phyloP scores from a whole-genome alignment of 805 yeast species.

The Sungouiella thailandica region DNA sequence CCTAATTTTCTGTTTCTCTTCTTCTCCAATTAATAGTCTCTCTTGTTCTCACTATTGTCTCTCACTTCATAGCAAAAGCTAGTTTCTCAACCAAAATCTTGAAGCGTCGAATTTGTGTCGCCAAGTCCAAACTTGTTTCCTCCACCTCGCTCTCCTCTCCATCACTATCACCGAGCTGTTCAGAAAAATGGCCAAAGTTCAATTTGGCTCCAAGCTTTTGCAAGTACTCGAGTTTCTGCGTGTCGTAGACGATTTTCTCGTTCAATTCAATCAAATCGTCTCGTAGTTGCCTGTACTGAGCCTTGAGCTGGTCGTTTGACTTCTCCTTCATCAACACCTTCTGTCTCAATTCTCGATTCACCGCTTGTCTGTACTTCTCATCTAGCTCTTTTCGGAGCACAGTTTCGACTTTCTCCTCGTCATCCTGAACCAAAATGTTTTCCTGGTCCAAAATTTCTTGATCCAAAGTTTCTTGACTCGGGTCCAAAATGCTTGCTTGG shows the following conservation, averaged over 20 bases:
- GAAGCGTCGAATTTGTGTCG: slow-evolving; percentile 22
- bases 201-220: slow-evolving; percentile 9
- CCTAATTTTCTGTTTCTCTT: too few relatives aligned
- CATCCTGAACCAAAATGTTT: slow-evolving; percentile 16
- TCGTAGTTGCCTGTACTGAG: slow-evolving; percentile 8
- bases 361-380: slow-evolving; percentile 1
- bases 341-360: neutral
- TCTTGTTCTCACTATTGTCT: too few relatives aligned
- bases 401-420: slow-evolving; percentile 10
- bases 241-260: slow-evolving; percentile 20
- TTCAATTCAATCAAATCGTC: slow-evolving; percentile 10
- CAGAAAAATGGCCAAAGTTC: slow-evolving; percentile 1
- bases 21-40: too few relatives aligned
- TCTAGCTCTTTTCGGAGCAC: slow-evolving; percentile 2
- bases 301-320: slow-evolving; percentile 4
- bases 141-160: slow-evolving; percentile 13
- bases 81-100: slow-evolving; percentile 24
- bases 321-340: slow-evolving; percentile 1
- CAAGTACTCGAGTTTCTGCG: slow-evolving; percentile 27
- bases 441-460: slow-evolving; percentile 7
- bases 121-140: slow-evolving; percentile 1
- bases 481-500: slow-evolving; percentile 1
- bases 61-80: slow-evolving; percentile 2
- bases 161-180: slow-evolving; percentile 16
- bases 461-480: slow-evolving; percentile 3